These are phyloP conservation scores for Truncatella angustata DNA, from an alignment of 2,329 filamentous ascomycete genomes.

Conservation along the genomic window DNA sequence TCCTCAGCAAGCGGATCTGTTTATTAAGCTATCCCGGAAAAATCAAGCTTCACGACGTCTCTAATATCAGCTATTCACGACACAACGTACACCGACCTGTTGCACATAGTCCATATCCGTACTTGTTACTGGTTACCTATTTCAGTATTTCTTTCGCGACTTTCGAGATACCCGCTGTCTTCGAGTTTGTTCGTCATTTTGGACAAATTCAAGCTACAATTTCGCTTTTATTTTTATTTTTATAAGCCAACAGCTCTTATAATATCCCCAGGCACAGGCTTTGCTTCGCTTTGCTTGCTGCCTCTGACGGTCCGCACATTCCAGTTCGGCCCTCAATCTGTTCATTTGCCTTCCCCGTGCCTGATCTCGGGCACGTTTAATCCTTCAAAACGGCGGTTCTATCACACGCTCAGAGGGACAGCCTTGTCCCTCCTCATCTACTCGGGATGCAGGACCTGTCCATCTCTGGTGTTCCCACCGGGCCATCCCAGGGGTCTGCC, in stretches of 20 bases:
- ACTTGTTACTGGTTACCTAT: constrained; percentile 19
- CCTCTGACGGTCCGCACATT: constrained; percentile 6
- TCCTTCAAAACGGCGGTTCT: constrained; percentile 78
- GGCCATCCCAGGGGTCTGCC: constrained; percentile 51
- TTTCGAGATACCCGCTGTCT: constrained; percentile 25
- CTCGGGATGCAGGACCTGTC: constrained; percentile 91
- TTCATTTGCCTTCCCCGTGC: constrained; percentile 33
- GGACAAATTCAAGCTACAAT: constrained; percentile 23
- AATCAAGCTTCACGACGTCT: constrained; percentile 10
- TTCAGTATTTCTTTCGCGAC: constrained; percentile 16
- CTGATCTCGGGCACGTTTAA: constrained; percentile 52
- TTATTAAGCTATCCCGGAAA: not conserved
- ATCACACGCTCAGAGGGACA: constrained; percentile 77
- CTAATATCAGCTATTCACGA: constrained; percentile 14
- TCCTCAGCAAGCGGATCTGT: constrained; percentile 16
- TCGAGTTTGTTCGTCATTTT: constrained; percentile 22
- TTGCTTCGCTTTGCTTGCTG: constrained; percentile 19
- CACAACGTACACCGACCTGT: constrained; percentile 17
- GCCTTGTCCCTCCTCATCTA: constrained; percentile 80
- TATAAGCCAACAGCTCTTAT: constrained; percentile 26
- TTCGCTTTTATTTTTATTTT: constrained; percentile 20
- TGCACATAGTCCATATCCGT: constrained; percentile 27
- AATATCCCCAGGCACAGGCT: constrained; percentile 26
- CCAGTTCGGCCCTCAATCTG: constrained; percentile 17
- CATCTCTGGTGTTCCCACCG: constrained; percentile 57